These are phyloP conservation scores for Cordyceps militaris DNA, from an alignment of 2,329 filamentous ascomycete species.

Conservation along the genomic window DNA sequence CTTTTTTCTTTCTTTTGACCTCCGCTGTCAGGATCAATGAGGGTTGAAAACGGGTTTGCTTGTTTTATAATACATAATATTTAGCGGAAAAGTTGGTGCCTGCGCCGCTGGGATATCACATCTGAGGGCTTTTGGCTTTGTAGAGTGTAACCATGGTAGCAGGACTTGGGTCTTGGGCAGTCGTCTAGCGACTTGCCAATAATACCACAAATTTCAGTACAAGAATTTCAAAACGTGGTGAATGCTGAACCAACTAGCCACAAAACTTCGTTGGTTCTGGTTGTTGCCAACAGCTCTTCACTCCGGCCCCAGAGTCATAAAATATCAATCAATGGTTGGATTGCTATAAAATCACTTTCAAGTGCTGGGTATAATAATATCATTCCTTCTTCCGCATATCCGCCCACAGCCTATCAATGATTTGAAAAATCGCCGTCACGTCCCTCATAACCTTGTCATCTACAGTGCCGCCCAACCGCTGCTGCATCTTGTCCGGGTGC, in stretches of 20 bases:
- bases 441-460: constrained; percentile 65
- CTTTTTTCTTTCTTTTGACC: background rate
- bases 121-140: background rate
- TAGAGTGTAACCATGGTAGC: background rate
- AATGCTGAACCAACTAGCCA: background rate
- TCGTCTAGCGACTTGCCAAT: background rate
- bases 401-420: constrained; percentile 74
- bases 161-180: background rate
- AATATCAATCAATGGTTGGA: no score
- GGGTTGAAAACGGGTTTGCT: background rate
- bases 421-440: constrained; percentile 87
- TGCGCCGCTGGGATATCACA: background rate
- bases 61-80: constrained; percentile 8
- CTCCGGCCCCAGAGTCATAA: no score
- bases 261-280: no score
- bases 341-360: no score
- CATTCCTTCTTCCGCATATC: constrained; percentile 41
- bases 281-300: no score
- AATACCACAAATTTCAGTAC: background rate
- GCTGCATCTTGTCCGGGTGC: constrained; percentile 98
- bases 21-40: background rate
- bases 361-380: no score
- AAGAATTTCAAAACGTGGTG: no score
- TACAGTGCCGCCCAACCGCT: constrained; percentile 68
- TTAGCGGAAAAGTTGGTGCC: background rate